Percentiles rank a stretch among this genome's conserved stretches.
phyloP scores from a whole-genome alignment of 2,329 filamentous ascomycete genomes.

The Macrophomina phaseolina region DNA sequence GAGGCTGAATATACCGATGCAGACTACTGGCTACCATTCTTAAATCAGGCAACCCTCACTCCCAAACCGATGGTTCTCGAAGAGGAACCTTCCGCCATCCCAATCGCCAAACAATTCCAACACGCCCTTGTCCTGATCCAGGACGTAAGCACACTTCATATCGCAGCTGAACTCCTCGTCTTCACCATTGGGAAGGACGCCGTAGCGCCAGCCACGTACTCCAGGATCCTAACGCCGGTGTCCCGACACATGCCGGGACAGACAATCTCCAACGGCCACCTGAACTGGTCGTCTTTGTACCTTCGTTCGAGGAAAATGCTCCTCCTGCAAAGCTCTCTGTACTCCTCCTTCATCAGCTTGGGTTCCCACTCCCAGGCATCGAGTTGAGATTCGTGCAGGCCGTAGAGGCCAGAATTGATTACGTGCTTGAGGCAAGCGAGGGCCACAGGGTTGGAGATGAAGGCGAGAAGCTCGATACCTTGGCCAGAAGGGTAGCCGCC shows the following conservation, averaged over 20 bases:
- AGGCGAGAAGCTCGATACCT: slow-evolving; percentile 33
- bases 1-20: no score
- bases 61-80: neutral
- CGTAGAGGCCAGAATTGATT: slow-evolving; percentile 30
- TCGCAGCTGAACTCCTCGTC: neutral
- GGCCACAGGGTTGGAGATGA: slow-evolving; percentile 33
- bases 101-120: neutral
- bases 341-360: no score
- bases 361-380: neutral
- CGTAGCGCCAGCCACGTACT: neutral
- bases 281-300: no score
- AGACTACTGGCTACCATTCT: no score
- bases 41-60: no score
- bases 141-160: neutral
- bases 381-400: slow-evolving; percentile 23
- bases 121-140: slow-evolving; percentile 1
- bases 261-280: neutral
- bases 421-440: slow-evolving; percentile 33
- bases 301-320: neutral
- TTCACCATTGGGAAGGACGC: neutral
- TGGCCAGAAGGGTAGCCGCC: slow-evolving; percentile 37
- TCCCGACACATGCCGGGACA: neutral
- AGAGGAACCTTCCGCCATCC: neutral
- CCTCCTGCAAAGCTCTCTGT: no score
- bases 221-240: neutral